A percentile compares a stretch with the other conserved stretches of the same genome.
phyloP scores from a whole-genome alignment of 129 eudicot species.

The Logfia minima region DNA sequence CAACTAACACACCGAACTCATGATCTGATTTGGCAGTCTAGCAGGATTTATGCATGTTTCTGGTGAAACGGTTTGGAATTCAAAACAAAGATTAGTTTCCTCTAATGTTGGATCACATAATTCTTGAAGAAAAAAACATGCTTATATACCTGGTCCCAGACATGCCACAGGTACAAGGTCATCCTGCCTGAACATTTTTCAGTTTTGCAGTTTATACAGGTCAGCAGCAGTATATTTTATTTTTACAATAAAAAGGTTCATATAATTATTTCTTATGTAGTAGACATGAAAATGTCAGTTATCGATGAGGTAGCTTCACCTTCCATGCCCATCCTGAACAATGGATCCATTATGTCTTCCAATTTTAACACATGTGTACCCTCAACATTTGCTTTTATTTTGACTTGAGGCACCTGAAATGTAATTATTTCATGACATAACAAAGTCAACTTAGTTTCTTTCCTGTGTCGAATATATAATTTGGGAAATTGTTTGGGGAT shows the following conservation, averaged over 20 bases:
- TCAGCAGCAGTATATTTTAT: background rate
- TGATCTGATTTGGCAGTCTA: background rate
- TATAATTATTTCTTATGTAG: background rate
- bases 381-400: conserved; percentile 10
- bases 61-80: background rate
- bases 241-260: background rate
- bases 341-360: conserved; percentile 7
- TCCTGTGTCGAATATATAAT: conserved; percentile 5
- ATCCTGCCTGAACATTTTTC: background rate
- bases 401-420: background rate
- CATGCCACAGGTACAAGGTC: background rate
- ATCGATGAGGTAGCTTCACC: background rate
- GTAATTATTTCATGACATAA: conserved; percentile 1
- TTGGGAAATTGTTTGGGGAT: conserved; percentile 19
- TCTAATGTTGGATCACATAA: background rate
- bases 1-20: background rate
- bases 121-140: background rate
- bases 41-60: background rate
- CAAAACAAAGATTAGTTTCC: background rate
- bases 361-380: background rate
- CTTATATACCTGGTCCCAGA: background rate
- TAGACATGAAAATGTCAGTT: background rate
- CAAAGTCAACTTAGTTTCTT: conserved; percentile 23
- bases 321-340: background rate
- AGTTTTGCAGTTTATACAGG: background rate